Base-by-base conservation (phyloP, 257 asterid species). In the Voacanga thouarsii region DNA sequence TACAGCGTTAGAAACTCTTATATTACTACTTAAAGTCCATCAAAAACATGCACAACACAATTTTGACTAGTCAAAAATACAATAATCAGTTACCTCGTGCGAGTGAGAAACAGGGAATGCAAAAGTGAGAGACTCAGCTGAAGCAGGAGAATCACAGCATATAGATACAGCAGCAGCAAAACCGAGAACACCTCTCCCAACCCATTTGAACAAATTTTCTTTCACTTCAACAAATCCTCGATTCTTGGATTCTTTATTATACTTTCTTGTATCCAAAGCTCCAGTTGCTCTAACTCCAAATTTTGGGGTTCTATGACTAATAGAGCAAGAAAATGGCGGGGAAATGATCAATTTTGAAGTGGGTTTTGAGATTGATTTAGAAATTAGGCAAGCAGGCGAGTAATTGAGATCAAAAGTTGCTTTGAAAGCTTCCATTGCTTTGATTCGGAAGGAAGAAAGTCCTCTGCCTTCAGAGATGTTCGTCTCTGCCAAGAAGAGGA, bases 61-160 rank as follows among this genome's bases (percentile, higher is more conserved):
- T 23, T 33, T 3, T n/a, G 59, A 33, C 45, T 55, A 45, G 11
- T 41, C 59, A 19, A 77, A 5, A 10, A 3, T 3, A 33, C 4
- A 56, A 43, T 23, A 69, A 43, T 74, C 81, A 78, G 26, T 80
- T 70, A 92, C 98, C 98, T 94, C 97, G 71, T 85, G 93, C 1
- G 88, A 78, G 85, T 87, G 99, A 77, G 99, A 94, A 87, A 89
- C 92, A 60, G 99, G 97, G 75, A 94, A 94, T 19, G 99, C 97
- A 39, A 94, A 92, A 44, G 98, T 94, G 14, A 94, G 76, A 45
- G 97, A 90, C 81, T 92, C 91, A 0, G 97, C 97, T 10, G 80
- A 81, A 82, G 92, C 93, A 15, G 97, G 88, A 73, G 97, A 88
- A 77, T 83, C 80, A 44, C 82, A 86, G 28, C 80, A 87, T 43